A percentile compares a stretch with the other conserved stretches of the same genome.
Conservation (phyloP, 1,284 basidiomycete species). For the Ustilago crameri region DNA sequence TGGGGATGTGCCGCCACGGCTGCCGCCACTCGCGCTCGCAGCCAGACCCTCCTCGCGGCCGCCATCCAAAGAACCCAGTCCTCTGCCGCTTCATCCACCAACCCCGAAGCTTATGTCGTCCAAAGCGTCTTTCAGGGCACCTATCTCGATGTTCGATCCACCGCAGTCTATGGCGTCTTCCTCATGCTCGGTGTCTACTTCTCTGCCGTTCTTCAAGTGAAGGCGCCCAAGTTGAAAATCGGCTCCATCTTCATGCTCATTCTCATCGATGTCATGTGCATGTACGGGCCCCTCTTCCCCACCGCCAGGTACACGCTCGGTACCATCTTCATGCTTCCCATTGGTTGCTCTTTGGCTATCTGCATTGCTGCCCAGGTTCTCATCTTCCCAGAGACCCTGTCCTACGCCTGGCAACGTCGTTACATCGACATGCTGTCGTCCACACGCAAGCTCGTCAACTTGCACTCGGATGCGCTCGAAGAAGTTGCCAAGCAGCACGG, state of each 20-base stretch:
- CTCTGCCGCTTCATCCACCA: conserved; percentile 57
- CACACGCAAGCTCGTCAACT: conserved; percentile 19
- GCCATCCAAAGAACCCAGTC: conserved; percentile 71
- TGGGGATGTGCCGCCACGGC: conserved; percentile 79
- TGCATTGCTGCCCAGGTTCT: conserved; percentile 70
- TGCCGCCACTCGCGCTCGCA: conserved; percentile 74
- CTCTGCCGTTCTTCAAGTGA: conserved; percentile 75
- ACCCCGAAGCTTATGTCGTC: conserved; percentile 38
- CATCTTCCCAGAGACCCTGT: conserved; percentile 80
- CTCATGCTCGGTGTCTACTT: conserved; percentile 76
- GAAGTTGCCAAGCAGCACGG: conserved; percentile 16
- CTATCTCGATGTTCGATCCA: conserved; percentile 76
- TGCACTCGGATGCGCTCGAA: conserved; percentile 27
- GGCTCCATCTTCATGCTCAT: conserved; percentile 70
- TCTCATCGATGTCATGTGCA: conserved; percentile 51
- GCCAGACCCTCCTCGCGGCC: conserved; percentile 72
- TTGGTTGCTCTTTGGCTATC: conserved; percentile 49
- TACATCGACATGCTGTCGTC: conserved; percentile 46
- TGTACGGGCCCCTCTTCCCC: conserved; percentile 75
- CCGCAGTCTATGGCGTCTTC: conserved; percentile 76
- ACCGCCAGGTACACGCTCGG: conserved; percentile 75
- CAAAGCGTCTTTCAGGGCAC: conserved; percentile 75
- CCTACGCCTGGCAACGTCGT: conserved; percentile 71
- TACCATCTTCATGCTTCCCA: conserved; percentile 60
- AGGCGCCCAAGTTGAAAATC: conserved; percentile 75